Evolutionary conservation across 2,329 filamentous ascomycete species (phyloP).

Genomic region (Zymoseptoria passerinii): DNA sequence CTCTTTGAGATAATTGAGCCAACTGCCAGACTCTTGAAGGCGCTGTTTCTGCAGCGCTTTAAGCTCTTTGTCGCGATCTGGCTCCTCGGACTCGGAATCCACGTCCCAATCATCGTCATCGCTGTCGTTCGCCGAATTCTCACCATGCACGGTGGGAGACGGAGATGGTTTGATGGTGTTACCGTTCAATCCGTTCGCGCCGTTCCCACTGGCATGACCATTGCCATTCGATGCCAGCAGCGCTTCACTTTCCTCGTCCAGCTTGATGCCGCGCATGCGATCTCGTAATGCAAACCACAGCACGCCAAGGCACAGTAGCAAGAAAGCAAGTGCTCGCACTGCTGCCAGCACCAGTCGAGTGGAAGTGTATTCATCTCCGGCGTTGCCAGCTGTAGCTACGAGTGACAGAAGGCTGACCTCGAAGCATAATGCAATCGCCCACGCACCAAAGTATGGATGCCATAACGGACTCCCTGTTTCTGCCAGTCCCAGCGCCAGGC

Average conservation of each 20-base stretch:
- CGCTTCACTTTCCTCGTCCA: constrained; percentile 20
- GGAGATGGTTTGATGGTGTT: constrained; percentile 1
- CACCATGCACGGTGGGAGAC: constrained; percentile 5
- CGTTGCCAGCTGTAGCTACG: constrained; percentile 1
- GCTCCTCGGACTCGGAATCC: constrained; percentile 45
- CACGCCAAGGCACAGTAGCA: constrained; percentile 8
- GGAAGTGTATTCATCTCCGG: constrained; percentile 8
- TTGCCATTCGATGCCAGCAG: constrained; percentile 10
- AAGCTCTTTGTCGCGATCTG: constrained; percentile 50
- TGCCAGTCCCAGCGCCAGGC: constrained; percentile 17
- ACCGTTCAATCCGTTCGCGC: constrained; percentile 11
- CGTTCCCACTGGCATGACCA: neutral
- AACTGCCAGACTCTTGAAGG: constrained; percentile 65
- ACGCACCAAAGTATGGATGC: constrained; percentile 25
- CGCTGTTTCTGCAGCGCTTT: constrained; percentile 48
- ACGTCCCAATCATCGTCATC: constrained; percentile 11
- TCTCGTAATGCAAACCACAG: constrained; percentile 12
- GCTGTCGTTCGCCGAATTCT: constrained; percentile 1
- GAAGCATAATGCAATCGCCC: constrained; percentile 15
- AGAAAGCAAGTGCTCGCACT: constrained; percentile 11
- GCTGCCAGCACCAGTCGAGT: constrained; percentile 11
- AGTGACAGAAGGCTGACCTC: constrained; percentile 20
- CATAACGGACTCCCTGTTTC: constrained; percentile 22
- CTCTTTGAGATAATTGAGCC: constrained; percentile 66
- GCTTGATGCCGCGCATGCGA: constrained; percentile 8